Evolutionary conservation across 169 alveolate species (phyloP), one percentile per base, ranked within the genome.

Genomic region (Eimeria falciformis): DNA sequence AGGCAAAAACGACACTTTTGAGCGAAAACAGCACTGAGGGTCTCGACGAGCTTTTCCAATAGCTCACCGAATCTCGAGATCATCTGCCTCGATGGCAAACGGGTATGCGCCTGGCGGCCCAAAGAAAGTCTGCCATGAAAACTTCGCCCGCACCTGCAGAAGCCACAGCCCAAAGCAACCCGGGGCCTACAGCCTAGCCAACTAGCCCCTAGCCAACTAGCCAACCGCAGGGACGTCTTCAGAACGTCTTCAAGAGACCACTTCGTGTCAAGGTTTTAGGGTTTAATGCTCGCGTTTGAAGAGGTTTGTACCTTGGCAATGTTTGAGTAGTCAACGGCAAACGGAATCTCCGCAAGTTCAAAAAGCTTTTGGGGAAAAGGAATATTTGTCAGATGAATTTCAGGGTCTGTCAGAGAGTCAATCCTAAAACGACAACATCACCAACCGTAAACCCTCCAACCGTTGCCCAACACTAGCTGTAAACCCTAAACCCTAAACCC

Each of bases 361-460:
- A 96, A 96, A 81, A 96, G 87, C 73, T 95, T 93, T 29, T 96
- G 97, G 27, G 98, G 98, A 12, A 96, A 68, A 7, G 98, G 97
- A 29, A 96, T 82, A 78, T 96, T 95, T 69, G 95, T 93, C 82
- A 96, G 91, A 69, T 95, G 96, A 17, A 96, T 90, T 53, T 96
- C 97, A 21, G 97, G 97, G 40, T 95, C 96, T 0, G 96, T 73
- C 78, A 95, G 68, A 27, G 97, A 95, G 62, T 96, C 95, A 50
- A 95, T 94, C 71, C 93, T 89, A 66, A 21, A 43, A n/a, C 4
- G 81, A 40, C 58, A 9, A 17, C 46, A 5, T 7, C 81, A 69
- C 27, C 23, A 9, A 69, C 2, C 81, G 40, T 46, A 29, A 2
- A 29, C 40, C 18, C 21, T 9, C 23, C 77, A 4, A 7, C 25